These are phyloP conservation scores for Metschnikowia vanudenii DNA, from an alignment of 805 yeast species.

Conservation along the genomic window DNA sequence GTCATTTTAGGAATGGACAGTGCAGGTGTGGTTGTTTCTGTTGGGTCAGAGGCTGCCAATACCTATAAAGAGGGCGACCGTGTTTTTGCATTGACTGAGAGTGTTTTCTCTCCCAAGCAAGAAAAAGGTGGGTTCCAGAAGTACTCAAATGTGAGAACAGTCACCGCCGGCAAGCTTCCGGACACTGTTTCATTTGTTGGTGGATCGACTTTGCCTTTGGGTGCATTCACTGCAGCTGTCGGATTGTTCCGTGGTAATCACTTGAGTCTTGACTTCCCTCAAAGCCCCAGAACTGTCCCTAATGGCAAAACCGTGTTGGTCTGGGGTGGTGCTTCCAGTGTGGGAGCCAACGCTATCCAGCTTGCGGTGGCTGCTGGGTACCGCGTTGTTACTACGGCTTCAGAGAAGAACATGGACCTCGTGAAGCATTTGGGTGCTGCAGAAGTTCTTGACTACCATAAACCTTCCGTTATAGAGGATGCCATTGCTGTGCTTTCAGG, in stretches of 20 bases:
- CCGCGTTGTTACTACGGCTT: slow-evolving; percentile 11
- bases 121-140: slow-evolving; percentile 14
- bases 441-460: slow-evolving; percentile 9
- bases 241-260: slow-evolving; percentile 9
- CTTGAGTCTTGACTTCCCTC: slow-evolving; percentile 8
- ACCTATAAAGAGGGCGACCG: slow-evolving; percentile 9
- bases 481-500: slow-evolving; percentile 3
- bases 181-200: slow-evolving; percentile 8
- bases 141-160: slow-evolving; percentile 9
- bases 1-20: slow-evolving; percentile 12
- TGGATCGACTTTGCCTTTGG: slow-evolving; percentile 12
- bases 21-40: slow-evolving; percentile 12
- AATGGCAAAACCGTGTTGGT: slow-evolving; percentile 10
- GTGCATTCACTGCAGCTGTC: slow-evolving; percentile 7
- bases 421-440: slow-evolving; percentile 9
- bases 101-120: slow-evolving; percentile 13
- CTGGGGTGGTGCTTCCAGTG: slow-evolving; percentile 17
- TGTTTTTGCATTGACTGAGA: slow-evolving; percentile 11
- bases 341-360: slow-evolving; percentile 14
- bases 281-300: neutral
- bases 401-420: slow-evolving; percentile 8
- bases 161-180: slow-evolving; percentile 7
- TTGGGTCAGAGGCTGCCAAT: slow-evolving; percentile 5
- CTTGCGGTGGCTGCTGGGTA: slow-evolving; percentile 14
- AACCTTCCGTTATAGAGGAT: slow-evolving; percentile 6